phyloP scores from a whole-genome alignment of 2,329 filamentous ascomycete species.

The Microsporum audouinii region DNA sequence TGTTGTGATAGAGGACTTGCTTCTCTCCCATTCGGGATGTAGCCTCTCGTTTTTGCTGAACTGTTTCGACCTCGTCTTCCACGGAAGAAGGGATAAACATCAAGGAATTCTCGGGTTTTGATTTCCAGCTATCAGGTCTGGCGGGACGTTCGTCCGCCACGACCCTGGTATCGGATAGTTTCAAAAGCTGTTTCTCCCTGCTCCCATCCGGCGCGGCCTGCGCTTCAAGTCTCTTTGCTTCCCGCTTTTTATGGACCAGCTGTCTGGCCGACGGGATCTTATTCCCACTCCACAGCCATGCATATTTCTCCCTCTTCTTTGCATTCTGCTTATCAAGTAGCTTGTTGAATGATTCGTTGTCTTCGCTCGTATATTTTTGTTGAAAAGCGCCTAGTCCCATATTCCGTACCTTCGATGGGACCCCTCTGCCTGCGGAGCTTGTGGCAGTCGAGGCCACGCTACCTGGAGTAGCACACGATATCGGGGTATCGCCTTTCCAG shows the following conservation, averaged over 20 bases:
- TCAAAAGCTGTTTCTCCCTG: conserved; percentile 41
- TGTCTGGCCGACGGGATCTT: conserved; percentile 58
- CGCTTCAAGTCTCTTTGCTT: conserved; percentile 59
- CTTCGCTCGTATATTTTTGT: conserved; percentile 87
- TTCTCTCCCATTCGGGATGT: conserved; percentile 65
- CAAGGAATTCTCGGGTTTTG: conserved; percentile 63
- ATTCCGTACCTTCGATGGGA: conserved; percentile 39
- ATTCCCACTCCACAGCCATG: conserved; percentile 81
- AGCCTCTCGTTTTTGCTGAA: conserved; percentile 56
- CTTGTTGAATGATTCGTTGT: conserved; percentile 94
- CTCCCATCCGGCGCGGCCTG: conserved; percentile 53
- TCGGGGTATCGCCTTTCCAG: conserved; percentile 61
- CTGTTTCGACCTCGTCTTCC: conserved; percentile 46
- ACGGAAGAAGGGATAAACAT: conserved; percentile 59
- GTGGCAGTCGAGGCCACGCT: conserved; percentile 28
- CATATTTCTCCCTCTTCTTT: conserved; percentile 71
- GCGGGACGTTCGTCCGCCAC: conserved; percentile 58
- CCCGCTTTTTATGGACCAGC: conserved; percentile 43
- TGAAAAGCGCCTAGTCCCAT: conserved; percentile 81
- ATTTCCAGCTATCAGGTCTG: conserved; percentile 63
- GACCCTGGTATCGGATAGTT: conserved; percentile 29
- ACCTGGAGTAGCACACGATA: conserved; percentile 36
- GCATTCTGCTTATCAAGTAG: conserved; percentile 83
- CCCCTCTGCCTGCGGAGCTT: conserved; percentile 30
- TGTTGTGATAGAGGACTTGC: conserved; percentile 70